A percentile compares a stretch with the other conserved stretches of the same genome.
Evolutionary conservation across 257 asterid genomes (phyloP).

Genomic region (Capsicum chinense): DNA sequence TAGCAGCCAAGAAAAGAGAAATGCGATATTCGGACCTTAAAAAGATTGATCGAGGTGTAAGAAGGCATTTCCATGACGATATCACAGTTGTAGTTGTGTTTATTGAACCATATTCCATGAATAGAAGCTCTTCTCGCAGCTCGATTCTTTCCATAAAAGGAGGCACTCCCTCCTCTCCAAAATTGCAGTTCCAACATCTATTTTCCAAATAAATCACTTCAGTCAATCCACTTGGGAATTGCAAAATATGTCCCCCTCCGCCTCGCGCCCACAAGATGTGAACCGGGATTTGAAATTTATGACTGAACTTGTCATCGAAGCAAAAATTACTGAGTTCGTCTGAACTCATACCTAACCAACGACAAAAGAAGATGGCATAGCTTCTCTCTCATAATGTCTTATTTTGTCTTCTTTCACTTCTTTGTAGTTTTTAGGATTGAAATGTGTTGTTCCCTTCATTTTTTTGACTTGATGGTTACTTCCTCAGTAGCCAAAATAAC

Average conservation of each 20-base stretch:
- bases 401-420: not conserved
- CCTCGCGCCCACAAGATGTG: not conserved
- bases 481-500: not conserved
- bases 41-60: constrained; percentile 84
- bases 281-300: not conserved
- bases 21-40: constrained; percentile 88
- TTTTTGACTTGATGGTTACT: not conserved
- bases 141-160: constrained; percentile 55
- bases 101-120: constrained; percentile 51
- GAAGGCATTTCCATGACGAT: constrained; percentile 97
- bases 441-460: not conserved
- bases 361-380: not conserved
- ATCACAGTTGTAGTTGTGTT: constrained; percentile 78
- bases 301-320: not conserved
- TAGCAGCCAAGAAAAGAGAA: constrained; percentile 93
- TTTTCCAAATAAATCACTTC: not conserved
- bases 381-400: not conserved
- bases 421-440: not conserved
- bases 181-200: constrained; percentile 34
- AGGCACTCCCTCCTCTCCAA: constrained; percentile 44
- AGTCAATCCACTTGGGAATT: not conserved
- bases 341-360: not conserved
- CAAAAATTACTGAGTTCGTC: not conserved
- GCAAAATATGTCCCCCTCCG: not conserved
- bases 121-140: constrained; percentile 38